phyloP scores from a whole-genome alignment of 2,329 filamentous ascomycete genomes.

The Fusarium chuoi region DNA sequence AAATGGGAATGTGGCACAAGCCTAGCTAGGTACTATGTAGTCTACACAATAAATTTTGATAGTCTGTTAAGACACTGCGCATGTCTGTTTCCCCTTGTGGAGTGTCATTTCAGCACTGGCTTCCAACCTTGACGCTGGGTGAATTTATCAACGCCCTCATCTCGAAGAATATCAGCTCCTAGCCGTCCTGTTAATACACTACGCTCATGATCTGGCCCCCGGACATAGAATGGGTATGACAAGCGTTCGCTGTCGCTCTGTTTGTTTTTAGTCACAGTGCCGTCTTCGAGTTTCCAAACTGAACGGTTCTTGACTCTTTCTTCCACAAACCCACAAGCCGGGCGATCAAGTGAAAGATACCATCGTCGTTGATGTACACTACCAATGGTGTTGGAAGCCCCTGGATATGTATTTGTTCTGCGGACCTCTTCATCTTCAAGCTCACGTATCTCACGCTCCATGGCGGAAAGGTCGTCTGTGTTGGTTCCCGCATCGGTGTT shows the following conservation, averaged over 20 bases:
- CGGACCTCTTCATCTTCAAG: slow-evolving; percentile 65
- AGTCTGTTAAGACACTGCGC: not conserved
- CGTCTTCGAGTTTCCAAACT: slow-evolving; percentile 13
- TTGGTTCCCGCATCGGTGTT: slow-evolving; percentile 22
- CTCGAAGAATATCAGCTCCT: slow-evolving; percentile 67
- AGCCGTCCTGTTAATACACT: slow-evolving; percentile 73
- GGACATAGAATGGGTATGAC: slow-evolving; percentile 69
- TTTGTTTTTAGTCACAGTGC: not conserved
- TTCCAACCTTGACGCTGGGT: slow-evolving; percentile 69
- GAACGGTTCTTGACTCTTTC: slow-evolving; percentile 38
- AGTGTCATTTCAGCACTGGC: slow-evolving; percentile 52
- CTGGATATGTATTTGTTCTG: slow-evolving; percentile 71
- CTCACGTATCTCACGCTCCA: slow-evolving; percentile 56
- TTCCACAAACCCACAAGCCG: slow-evolving; percentile 65
- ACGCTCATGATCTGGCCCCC: slow-evolving; percentile 68
- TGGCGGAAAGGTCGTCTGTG: slow-evolving; percentile 44
- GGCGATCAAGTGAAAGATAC: slow-evolving; percentile 72
- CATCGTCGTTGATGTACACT: slow-evolving; percentile 75
- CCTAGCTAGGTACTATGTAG: slow-evolving; percentile 25
- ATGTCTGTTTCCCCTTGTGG: not conserved
- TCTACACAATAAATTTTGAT: slow-evolving; percentile 28
- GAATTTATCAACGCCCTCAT: slow-evolving; percentile 69
- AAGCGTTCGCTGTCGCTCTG: slow-evolving; percentile 38
- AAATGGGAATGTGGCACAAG: slow-evolving; percentile 11
- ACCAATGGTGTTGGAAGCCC: slow-evolving; percentile 72